Conservation (phyloP, 208 protist species). For the Balamuthia mandrillaris region DNA sequence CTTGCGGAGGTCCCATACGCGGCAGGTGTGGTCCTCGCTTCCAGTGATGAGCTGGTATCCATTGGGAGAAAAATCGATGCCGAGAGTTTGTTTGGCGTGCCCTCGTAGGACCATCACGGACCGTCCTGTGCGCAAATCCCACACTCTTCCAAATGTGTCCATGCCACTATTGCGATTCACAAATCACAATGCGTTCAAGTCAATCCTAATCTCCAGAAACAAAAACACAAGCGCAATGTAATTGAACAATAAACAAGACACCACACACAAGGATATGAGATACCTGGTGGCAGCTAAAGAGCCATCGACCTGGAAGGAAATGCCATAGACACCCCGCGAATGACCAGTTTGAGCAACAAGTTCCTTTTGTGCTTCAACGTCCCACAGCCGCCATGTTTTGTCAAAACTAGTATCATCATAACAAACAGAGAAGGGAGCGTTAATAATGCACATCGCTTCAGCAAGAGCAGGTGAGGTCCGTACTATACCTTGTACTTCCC, state of each 20-base stretch:
- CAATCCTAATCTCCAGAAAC: too few species aligned
- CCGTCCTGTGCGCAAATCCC: conserved; percentile 66
- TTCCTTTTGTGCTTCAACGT: conserved; percentile 43
- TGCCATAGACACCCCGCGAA: conserved; percentile 52
- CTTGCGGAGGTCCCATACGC: conserved; percentile 72
- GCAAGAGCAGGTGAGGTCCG: too few species aligned
- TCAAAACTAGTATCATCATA: too few species aligned
- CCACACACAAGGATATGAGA: too few species aligned
- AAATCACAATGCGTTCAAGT: too few species aligned
- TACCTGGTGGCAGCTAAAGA: conserved; percentile 51
- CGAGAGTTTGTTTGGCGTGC: conserved; percentile 58
- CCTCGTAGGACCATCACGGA: conserved; percentile 55
- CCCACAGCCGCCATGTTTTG: conserved; percentile 70
- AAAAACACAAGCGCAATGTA: too few species aligned
- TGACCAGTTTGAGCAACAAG: conserved; percentile 74
- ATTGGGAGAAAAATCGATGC: conserved; percentile 62
- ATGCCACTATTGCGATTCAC: conserved; percentile 41
- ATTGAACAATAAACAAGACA: too few species aligned
- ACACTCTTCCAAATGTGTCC: conserved; percentile 59
- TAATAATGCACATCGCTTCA: too few species aligned
- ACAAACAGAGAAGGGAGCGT: too few species aligned
- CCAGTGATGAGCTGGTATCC: conserved; percentile 57
- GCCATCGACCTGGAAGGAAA: conserved; percentile 71
- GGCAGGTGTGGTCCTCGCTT: conserved; percentile 62
- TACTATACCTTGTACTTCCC: conserved; percentile 39